Evolutionary conservation across 768 basidiomycete species (phyloP).

Genomic region (Sutorius australiensis): DNA sequence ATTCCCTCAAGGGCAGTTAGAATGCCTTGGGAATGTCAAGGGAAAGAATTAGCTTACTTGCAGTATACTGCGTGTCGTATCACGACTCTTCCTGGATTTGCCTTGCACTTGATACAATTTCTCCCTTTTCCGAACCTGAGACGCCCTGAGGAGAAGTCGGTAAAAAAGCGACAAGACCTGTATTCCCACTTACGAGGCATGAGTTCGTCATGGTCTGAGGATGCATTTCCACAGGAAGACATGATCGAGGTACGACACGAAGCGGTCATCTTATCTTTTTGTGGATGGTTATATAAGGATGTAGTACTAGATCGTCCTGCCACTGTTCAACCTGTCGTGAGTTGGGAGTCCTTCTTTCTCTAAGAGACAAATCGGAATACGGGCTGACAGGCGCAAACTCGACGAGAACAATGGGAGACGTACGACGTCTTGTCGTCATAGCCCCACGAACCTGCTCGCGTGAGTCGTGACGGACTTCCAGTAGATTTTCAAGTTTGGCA

Average conservation of each 20-base stretch:
- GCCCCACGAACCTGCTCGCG: neutral
- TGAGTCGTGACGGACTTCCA: too few species aligned
- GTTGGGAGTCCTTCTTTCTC: neutral
- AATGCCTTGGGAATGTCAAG: neutral
- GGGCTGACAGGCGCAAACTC: neutral
- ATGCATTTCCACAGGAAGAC: constrained; percentile 63
- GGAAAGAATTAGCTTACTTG: constrained; percentile 48
- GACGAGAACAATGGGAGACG: neutral
- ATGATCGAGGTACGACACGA: constrained; percentile 12
- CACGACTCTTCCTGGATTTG: constrained; percentile 58
- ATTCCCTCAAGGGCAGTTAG: constrained; percentile 40
- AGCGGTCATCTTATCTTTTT: neutral
- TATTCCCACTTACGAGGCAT: constrained; percentile 56
- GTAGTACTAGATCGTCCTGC: too few species aligned
- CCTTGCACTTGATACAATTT: constrained; percentile 73
- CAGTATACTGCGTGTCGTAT: constrained; percentile 82
- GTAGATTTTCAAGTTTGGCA: constrained; percentile 6
- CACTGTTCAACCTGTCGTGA: neutral
- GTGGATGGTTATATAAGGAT: neutral
- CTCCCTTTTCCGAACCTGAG: constrained; percentile 65
- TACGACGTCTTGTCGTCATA: neutral
- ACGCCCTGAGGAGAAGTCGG: constrained; percentile 42
- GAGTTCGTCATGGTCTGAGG: constrained; percentile 52
- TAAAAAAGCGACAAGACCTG: neutral
- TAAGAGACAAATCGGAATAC: neutral